phyloP scores from a whole-genome alignment of 805 yeast species.

The Priceomyces medius region DNA sequence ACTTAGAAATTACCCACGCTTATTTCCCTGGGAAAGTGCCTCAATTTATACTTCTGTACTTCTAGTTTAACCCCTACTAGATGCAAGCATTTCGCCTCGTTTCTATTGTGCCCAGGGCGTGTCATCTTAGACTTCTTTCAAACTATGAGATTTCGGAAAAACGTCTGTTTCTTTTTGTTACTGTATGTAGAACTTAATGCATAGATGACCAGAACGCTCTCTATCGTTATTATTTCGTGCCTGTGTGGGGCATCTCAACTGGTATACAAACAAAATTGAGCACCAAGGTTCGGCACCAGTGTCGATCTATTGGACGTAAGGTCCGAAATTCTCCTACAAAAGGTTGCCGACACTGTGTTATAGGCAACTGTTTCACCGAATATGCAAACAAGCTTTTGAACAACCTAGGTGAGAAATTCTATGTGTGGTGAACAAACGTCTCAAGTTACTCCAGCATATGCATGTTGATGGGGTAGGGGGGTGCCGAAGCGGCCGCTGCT shows the following conservation, averaged over 20 bases:
- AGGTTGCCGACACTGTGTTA: neutral
- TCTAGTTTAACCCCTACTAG: no score
- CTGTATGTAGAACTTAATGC: constrained; percentile 2
- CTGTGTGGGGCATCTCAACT: neutral
- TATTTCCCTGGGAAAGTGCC: neutral
- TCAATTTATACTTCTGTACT: neutral
- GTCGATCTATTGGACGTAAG: neutral
- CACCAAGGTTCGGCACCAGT: neutral
- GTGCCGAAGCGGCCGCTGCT: no score
- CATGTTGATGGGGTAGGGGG: no score
- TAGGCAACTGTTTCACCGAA: neutral
- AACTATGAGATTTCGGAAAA: constrained; percentile 6
- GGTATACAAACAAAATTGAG: neutral
- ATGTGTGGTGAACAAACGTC: no score
- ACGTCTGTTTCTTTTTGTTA: constrained; percentile 4
- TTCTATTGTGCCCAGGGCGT: neutral
- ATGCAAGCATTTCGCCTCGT: no score
- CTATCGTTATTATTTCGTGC: neutral
- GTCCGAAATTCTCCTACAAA: neutral
- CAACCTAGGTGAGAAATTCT: no score
- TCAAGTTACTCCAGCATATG: no score
- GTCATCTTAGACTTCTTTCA: neutral
- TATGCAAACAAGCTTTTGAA: no score
- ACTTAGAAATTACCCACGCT: neutral
- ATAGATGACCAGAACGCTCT: constrained; percentile 6